Conservation (phyloP, 768 basidiomycete genomes). For the Peribolospora kevripleyi region DNA sequence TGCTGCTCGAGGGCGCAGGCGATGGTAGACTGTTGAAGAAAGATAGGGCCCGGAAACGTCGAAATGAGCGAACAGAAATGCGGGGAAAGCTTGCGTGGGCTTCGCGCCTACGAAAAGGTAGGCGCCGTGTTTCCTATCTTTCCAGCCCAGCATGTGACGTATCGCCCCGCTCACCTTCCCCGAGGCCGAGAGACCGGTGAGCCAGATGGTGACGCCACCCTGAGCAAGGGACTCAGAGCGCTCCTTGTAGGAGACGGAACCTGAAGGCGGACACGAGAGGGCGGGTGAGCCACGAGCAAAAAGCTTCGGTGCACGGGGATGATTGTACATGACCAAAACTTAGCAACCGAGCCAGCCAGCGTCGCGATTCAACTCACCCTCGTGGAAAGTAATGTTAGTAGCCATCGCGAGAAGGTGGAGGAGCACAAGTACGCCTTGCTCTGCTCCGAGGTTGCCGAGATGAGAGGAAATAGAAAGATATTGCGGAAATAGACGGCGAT, state of each 20-base stretch:
- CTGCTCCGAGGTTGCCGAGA: too few relatives aligned
- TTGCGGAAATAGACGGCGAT: too few relatives aligned
- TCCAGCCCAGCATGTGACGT: not conserved
- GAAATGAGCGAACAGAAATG: not conserved
- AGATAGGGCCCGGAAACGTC: not conserved
- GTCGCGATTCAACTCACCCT: constrained; percentile 13
- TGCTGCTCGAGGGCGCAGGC: constrained; percentile 93
- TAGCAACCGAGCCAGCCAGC: too few relatives aligned
- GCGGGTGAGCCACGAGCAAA: too few relatives aligned
- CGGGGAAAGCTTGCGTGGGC: not conserved
- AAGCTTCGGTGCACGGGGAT: too few relatives aligned
- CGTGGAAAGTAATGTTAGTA: constrained; percentile 26
- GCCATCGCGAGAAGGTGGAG: not conserved
- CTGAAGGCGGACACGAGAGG: constrained; percentile 19
- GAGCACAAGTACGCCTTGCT: too few relatives aligned
- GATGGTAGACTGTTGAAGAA: constrained; percentile 45
- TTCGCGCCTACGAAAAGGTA: not conserved
- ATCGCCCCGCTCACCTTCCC: constrained; percentile 41
- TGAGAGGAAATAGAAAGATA: too few relatives aligned
- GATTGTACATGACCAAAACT: too few relatives aligned
- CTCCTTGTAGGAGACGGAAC: constrained; percentile 45
- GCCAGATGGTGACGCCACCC: constrained; percentile 77
- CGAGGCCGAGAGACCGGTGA: constrained; percentile 84
- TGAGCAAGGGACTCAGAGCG: constrained; percentile 45
- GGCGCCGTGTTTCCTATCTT: constrained; percentile 3